Conservation (phyloP, 2,329 filamentous ascomycete species). For the Seiridium unicorne region DNA sequence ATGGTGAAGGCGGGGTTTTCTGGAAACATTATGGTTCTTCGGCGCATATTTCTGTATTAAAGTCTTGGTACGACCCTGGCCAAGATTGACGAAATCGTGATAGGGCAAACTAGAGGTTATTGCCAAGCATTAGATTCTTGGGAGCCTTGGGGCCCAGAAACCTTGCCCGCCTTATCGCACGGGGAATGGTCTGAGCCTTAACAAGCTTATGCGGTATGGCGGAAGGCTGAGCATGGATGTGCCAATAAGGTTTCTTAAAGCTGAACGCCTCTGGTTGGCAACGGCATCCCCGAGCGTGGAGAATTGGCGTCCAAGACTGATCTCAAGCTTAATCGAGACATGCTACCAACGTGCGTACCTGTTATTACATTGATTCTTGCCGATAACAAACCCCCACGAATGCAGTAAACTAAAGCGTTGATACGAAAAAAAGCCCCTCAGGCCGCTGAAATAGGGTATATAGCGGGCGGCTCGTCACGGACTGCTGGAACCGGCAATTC, state of each 20-base stretch:
- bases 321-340: too few species aligned
- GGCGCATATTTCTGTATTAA: neutral
- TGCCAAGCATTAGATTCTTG: neutral
- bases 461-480: neutral
- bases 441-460: too few species aligned
- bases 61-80: neutral
- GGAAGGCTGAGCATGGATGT: neutral
- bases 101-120: neutral
- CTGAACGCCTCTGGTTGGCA: neutral
- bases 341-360: too few species aligned
- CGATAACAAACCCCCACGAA: too few species aligned
- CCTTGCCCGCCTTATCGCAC: too few species aligned
- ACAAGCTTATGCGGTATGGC: neutral
- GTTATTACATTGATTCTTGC: too few species aligned
- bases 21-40: neutral
- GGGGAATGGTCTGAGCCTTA: neutral
- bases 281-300: neutral
- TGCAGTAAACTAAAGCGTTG: neutral
- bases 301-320: neutral
- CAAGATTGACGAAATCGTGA: conserved; percentile 1
- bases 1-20: neutral
- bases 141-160: neutral
- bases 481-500: neutral
- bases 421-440: neutral
- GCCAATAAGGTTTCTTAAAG: neutral